Conservation (phyloP, 345 rosid species). For the Jatropha curcas region DNA sequence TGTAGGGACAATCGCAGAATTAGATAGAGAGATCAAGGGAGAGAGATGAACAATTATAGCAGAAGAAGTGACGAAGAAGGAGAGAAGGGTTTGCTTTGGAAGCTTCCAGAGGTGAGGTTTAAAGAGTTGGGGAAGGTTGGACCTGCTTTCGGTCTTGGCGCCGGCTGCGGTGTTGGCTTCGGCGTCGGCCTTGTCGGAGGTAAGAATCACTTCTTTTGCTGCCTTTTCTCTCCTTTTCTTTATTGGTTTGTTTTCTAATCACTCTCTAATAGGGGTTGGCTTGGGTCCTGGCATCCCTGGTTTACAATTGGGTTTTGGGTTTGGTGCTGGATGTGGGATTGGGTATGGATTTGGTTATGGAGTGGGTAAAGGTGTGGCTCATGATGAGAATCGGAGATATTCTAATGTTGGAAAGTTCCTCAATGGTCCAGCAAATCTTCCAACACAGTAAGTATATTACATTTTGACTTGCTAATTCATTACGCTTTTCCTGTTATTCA, state of each 20-base stretch:
- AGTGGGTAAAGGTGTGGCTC: constrained; percentile 70
- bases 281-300: constrained; percentile 88
- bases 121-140: constrained; percentile 71
- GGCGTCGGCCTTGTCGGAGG: constrained; percentile 88
- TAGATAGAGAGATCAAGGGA: no score
- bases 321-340: constrained; percentile 87
- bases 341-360: constrained; percentile 94
- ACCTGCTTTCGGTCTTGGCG: constrained; percentile 81
- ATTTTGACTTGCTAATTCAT: no score
- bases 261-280: constrained; percentile 51
- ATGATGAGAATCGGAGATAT: constrained; percentile 46
- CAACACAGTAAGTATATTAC: constrained; percentile 43
- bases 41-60: constrained; percentile 20
- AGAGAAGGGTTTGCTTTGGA: constrained; percentile 65
- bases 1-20: no score
- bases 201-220: constrained; percentile 17
- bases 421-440: constrained; percentile 32
- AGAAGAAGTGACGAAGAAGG: constrained; percentile 21
- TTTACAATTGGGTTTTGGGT: constrained; percentile 68
- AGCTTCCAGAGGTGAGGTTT: constrained; percentile 64
- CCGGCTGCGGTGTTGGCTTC: constrained; percentile 84
- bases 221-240: background rate
- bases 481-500: no score
- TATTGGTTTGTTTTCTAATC: background rate
- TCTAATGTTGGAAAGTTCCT: constrained; percentile 52